Base-by-base conservation (phyloP, 148 eudicot species). In the Simmondsia chinensis region DNA sequence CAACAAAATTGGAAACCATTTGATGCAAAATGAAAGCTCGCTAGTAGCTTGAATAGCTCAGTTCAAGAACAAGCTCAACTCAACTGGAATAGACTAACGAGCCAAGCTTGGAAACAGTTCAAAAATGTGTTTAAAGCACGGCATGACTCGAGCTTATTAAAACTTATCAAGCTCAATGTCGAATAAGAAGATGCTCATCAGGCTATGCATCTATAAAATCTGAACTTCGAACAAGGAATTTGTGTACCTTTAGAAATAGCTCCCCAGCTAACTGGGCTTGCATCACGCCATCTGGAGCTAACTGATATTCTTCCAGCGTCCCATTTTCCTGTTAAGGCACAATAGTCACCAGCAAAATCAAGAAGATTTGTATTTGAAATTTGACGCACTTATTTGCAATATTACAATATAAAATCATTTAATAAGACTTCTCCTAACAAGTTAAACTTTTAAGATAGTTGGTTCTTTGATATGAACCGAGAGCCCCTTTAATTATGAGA, bases 261-360 rank as follows among this genome's bases (percentile, higher is more conserved):
- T 79, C 72, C 24, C 85, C 97, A 34, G 97, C 94, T 44, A 57
- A 28, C 10, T 48, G 68, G 23, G 97, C 97, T 73, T 91, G 95
- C 35, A 52, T 46, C 44, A 76, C 80, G 40, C 97, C 97, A 50
- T 74, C 80, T 14, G 73, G 27, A 46, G 94, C 88, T 41, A 91
- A 65, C 47, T 74, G 77, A 36, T 76, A 84, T 46, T 79, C 71
- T 27, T 83, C 79, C 36, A 79, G 97, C 25, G 28, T 54, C 33
- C 97, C 97, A 72, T 85, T 91, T 74, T 85, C 94, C 97, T 91
- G 71, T 48, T 12, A n/a, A n/a, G n/a, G n/a, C n/a, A n/a, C n/a
- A n/a, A n/a, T n/a, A n/a, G n/a, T n/a, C n/a, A n/a, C n/a, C n/a
- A n/a, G n/a, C n/a, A n/a, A n/a, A n/a, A n/a, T n/a, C n/a, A n/a